These are phyloP conservation scores for Yamadazyma ubonensis DNA, from an alignment of 805 yeast genomes.

Conservation along the genomic window DNA sequence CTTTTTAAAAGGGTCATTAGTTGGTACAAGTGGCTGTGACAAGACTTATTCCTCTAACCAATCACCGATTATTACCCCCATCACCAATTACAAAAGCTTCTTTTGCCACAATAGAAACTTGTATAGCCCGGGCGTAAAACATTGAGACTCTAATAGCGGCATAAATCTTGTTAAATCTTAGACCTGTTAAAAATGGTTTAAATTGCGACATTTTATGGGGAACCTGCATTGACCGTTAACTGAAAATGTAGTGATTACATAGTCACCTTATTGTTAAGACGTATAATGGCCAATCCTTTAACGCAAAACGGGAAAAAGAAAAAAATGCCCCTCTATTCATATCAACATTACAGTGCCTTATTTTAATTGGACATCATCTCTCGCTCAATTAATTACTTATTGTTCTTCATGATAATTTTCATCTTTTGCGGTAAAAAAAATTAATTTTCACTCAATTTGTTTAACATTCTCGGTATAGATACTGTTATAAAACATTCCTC, in stretches of 20 bases:
- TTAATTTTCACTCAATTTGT: not conserved
- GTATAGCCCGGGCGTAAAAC: no score
- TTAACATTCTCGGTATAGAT: not conserved
- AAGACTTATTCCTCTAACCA: no score
- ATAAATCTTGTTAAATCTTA: no score
- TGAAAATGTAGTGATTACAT: not conserved
- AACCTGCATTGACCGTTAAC: not conserved
- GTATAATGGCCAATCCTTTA: not conserved
- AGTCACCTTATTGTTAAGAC: not conserved
- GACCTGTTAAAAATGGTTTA: no score
- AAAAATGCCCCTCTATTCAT: not conserved
- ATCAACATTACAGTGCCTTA: not conserved
- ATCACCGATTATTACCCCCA: no score
- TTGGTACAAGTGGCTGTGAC: no score
- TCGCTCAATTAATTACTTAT: not conserved
- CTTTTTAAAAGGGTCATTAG: no score
- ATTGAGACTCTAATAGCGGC: no score
- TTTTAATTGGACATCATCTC: not conserved
- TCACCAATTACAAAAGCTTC: no score
- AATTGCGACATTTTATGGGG: not conserved
- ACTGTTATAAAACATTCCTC: constrained; percentile 2
- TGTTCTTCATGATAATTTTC: not conserved
- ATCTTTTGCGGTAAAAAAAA: not conserved
- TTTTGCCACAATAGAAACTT: no score
- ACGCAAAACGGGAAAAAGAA: constrained; percentile 1